A percentile compares a stretch with the other conserved stretches of the same genome.
These are phyloP conservation scores for Panaeolus cyanescens DNA, from an alignment of 768 basidiomycete species.

Conservation along the genomic window DNA sequence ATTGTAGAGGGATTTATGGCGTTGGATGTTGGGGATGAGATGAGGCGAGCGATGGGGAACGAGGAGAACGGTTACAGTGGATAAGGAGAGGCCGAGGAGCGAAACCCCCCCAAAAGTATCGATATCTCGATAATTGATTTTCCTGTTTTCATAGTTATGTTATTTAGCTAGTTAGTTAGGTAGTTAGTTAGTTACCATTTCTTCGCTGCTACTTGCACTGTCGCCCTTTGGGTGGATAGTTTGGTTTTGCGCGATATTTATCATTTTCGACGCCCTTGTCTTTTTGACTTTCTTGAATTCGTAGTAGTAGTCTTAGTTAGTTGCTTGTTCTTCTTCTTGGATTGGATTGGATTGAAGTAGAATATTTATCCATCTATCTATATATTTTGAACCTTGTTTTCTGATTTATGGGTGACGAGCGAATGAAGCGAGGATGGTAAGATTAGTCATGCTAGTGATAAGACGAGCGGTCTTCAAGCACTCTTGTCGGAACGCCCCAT, in stretches of 20 bases:
- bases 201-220: neutral
- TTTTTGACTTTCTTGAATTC: no score
- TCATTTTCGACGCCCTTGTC: neutral
- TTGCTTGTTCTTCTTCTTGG: neutral
- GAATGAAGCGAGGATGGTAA: no score
- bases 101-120: neutral
- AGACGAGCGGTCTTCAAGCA: no score
- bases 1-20: neutral
- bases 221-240: neutral
- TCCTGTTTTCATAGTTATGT: no score
- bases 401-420: no score
- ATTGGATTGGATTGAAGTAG: neutral
- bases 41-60: neutral
- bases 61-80: neutral
- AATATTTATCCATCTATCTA: neutral
- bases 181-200: neutral
- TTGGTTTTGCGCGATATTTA: neutral
- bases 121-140: slow-evolving; percentile 1
- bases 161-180: neutral
- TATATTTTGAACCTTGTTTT: no score
- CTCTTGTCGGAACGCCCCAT: no score
- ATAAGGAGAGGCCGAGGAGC: neutral
- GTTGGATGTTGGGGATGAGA: neutral
- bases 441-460: no score
- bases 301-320: no score